A percentile compares a stretch with the other conserved stretches of the same genome.
Conservation (phyloP, 129 eudicot species). For the Smallanthus sonchifolius region DNA sequence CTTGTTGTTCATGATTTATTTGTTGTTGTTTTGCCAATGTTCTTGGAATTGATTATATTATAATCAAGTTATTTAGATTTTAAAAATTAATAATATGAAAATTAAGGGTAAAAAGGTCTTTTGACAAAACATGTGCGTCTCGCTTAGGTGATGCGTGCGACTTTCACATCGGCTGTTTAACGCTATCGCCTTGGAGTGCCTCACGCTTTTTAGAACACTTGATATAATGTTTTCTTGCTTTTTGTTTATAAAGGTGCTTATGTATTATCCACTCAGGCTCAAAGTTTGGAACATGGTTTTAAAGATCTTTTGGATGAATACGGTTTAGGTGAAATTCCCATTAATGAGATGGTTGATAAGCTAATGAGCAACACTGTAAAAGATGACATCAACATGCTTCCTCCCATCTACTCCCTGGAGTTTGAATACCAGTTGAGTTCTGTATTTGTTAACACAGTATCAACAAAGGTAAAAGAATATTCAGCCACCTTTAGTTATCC, state of each 20-base stretch:
- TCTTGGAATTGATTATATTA: no score
- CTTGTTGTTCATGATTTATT: no score
- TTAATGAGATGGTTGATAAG: conserved; percentile 53
- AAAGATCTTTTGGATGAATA: conserved; percentile 35
- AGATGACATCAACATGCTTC: conserved; percentile 57
- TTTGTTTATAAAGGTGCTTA: conserved; percentile 3
- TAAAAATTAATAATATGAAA: no score
- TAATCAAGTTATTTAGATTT: background rate
- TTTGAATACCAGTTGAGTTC: conserved; percentile 65
- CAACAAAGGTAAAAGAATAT: background rate
- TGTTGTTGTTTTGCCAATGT: no score
- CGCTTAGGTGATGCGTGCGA: background rate
- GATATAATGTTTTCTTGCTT: background rate
- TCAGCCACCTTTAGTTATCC: background rate
- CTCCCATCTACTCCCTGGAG: conserved; percentile 45
- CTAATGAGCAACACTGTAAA: conserved; percentile 66
- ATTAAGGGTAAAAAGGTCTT: background rate
- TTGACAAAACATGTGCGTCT: background rate
- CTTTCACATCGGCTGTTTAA: no score
- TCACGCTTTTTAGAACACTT: background rate
- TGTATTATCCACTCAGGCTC: conserved; percentile 46
- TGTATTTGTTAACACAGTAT: background rate
- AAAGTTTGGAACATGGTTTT: conserved; percentile 49
- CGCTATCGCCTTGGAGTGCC: no score
- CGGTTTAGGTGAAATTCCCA: conserved; percentile 44